Evolutionary conservation across 2,329 filamentous ascomycete genomes (phyloP).

Genomic region (Colletotrichum salicis): DNA sequence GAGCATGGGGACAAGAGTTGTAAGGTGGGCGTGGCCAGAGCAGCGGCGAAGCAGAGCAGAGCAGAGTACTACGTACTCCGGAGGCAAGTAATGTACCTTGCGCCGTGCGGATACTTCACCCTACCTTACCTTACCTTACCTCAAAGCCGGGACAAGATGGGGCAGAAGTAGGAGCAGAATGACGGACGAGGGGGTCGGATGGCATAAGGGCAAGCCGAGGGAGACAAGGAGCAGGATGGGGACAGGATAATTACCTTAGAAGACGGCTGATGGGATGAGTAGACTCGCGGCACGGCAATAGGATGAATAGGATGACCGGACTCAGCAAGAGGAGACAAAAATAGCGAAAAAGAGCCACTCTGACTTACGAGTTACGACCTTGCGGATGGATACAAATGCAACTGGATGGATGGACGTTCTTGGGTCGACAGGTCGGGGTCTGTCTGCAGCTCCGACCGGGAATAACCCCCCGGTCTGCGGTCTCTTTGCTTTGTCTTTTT

Average conservation of each 20-base stretch:
- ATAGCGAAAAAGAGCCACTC: background rate
- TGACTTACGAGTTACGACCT: too few relatives aligned
- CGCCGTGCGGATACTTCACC: background rate
- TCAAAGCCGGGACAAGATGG: background rate
- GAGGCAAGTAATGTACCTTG: background rate
- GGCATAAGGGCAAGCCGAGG: background rate
- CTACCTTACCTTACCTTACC: background rate
- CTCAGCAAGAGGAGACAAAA: background rate
- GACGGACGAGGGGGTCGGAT: background rate
- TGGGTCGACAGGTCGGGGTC: background rate
- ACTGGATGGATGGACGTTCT: background rate
- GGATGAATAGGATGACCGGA: background rate
- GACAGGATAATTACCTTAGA: background rate
- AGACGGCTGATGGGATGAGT: background rate
- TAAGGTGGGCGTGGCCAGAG: background rate
- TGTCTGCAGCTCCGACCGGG: background rate
- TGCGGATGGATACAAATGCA: too few relatives aligned
- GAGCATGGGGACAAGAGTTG: conserved; percentile 4
- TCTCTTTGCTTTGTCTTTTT: background rate
- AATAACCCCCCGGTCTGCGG: background rate
- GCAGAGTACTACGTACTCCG: background rate
- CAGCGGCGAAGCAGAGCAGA: background rate
- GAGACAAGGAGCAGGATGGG: background rate
- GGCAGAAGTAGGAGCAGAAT: background rate
- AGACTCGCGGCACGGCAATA: background rate